These are phyloP conservation scores for Ammopiptanthus mongolicus DNA, from an alignment of 306 rosid species.

Conservation along the genomic window DNA sequence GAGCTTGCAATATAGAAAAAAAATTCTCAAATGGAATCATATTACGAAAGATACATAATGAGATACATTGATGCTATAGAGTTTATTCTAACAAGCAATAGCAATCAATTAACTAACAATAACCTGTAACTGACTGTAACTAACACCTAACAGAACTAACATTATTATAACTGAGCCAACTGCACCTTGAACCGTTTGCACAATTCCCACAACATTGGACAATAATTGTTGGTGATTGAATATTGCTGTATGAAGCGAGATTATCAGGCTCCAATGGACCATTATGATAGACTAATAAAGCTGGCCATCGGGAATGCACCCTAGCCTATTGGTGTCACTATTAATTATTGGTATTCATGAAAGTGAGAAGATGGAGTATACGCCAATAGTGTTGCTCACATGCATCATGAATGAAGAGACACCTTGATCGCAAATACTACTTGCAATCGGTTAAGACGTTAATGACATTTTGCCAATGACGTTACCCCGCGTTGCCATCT, in stretches of 20 bases:
- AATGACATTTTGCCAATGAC: slow-evolving; percentile 95
- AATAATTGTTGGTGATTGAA: slow-evolving; percentile 64
- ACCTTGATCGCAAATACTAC: slow-evolving; percentile 92
- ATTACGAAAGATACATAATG: too few species aligned
- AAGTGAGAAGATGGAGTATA: slow-evolving; percentile 93
- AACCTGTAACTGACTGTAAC: too few species aligned
- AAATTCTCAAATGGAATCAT: too few species aligned
- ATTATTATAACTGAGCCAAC: too few species aligned
- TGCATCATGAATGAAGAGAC: slow-evolving; percentile 97
- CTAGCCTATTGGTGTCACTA: slow-evolving; percentile 98
- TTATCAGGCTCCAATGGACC: slow-evolving; percentile 97
- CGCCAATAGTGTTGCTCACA: slow-evolving; percentile 98
- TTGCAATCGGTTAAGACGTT: slow-evolving; percentile 84
- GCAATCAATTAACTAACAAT: too few species aligned
- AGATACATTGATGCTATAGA: too few species aligned
- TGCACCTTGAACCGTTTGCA: too few species aligned
- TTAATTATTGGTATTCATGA: slow-evolving; percentile 99
- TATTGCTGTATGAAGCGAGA: slow-evolving; percentile 95
- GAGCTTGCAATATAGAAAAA: too few species aligned
- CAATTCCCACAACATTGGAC: too few species aligned
- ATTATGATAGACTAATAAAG: slow-evolving; percentile 82
- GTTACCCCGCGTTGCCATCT: slow-evolving; percentile 90
- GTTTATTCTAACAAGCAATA: too few species aligned
- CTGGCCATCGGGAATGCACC: slow-evolving; percentile 97
- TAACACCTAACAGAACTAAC: too few species aligned